A percentile compares a stretch with the other conserved stretches of the same genome.
Conservation (phyloP, 2,329 filamentous ascomycete genomes). For the Conoideocrella luteorostrata region DNA sequence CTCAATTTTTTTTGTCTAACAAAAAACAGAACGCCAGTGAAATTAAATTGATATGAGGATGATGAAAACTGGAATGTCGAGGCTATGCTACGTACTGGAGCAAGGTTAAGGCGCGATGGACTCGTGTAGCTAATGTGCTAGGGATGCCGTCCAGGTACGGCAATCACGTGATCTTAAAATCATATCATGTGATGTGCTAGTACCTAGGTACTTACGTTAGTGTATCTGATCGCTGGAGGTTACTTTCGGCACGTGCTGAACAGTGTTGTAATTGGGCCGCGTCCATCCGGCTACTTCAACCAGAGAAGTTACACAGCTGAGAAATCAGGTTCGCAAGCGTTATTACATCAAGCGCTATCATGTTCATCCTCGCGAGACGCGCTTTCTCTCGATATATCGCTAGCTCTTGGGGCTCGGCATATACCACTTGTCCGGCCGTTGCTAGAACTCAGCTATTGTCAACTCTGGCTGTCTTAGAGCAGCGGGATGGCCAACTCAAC, state of each 20-base stretch:
- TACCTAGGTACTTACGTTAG: no score
- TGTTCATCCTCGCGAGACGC: conserved; percentile 26
- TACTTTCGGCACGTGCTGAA: conserved; percentile 1
- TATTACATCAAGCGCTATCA: conserved; percentile 9
- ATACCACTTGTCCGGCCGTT: not conserved
- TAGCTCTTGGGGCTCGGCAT: not conserved
- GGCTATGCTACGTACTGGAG: conserved; percentile 26
- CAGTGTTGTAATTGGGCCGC: conserved; percentile 17
- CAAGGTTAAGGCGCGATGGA: conserved; percentile 36
- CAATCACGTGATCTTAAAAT: conserved; percentile 2
- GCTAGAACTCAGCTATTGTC: conserved; percentile 46
- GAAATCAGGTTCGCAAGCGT: not conserved
- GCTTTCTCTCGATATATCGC: conserved; percentile 9
- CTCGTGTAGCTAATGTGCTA: no score
- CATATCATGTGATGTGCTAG: conserved; percentile 4
- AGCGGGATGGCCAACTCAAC: conserved; percentile 83
- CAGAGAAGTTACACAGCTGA: no score
- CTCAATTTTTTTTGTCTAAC: no score
- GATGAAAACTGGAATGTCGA: conserved; percentile 10
- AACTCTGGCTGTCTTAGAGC: conserved; percentile 86
- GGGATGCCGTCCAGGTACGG: not conserved
- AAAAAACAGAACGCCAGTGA: no score
- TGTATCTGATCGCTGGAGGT: no score
- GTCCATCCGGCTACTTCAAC: conserved; percentile 13
- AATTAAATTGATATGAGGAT: not conserved